A percentile compares a stretch with the other conserved stretches of the same genome.
Evolutionary conservation across 257 asterid genomes (phyloP).

Genomic region (Solanum infundibuliforme): DNA sequence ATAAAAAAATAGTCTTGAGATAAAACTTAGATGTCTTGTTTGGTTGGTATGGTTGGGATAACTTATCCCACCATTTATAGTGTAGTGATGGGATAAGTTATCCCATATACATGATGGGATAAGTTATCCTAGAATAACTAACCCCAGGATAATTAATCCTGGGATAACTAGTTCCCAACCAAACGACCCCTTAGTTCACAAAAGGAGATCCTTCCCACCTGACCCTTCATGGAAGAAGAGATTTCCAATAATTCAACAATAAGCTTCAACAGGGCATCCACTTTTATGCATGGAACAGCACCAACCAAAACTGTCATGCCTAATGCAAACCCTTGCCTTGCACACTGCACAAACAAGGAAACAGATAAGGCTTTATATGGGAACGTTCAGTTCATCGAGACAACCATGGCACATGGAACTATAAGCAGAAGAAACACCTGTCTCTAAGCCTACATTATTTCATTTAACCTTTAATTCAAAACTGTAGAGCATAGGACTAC

Average conservation of each 20-base stretch:
- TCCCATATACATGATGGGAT: too few relatives aligned
- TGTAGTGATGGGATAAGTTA: too few relatives aligned
- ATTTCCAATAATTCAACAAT: slow-evolving; percentile 66
- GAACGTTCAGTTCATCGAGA: neutral
- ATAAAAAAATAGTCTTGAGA: too few relatives aligned
- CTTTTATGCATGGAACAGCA: slow-evolving; percentile 51
- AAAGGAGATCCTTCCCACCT: slow-evolving; percentile 42
- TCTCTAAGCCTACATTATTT: neutral
- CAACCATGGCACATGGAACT: neutral
- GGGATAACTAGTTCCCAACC: too few relatives aligned
- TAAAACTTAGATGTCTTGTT: too few relatives aligned
- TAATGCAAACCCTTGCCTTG: slow-evolving; percentile 94
- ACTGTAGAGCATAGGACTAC: neutral
- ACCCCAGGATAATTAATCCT: too few relatives aligned
- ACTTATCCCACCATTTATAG: too few relatives aligned
- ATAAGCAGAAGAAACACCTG: neutral
- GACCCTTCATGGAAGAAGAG: slow-evolving; percentile 92
- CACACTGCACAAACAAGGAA: slow-evolving; percentile 55
- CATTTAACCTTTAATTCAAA: neutral
- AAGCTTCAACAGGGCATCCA: slow-evolving; percentile 77
- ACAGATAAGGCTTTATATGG: neutral
- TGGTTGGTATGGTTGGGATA: too few relatives aligned
- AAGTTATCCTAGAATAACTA: too few relatives aligned
- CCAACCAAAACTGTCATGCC: slow-evolving; percentile 69
- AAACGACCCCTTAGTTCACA: too few relatives aligned